Evolutionary conservation across 345 rosid species (phyloP), one percentile per base, ranked within the genome.

Genomic region (Murraya paniculata): DNA sequence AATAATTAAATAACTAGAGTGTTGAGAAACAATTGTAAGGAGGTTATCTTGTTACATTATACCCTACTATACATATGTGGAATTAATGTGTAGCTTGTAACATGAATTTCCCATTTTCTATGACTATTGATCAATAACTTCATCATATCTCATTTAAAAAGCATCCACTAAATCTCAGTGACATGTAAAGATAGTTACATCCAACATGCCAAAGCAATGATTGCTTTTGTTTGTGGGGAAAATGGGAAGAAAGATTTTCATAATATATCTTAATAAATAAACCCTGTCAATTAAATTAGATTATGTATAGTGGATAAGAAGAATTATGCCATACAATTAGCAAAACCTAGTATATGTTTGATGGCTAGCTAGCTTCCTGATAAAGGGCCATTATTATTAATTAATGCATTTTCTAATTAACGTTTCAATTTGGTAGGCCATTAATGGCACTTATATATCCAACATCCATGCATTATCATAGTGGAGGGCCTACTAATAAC

Each of bases 391-490:
- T 60, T 66, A 67, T 50, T 68, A 31, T 41, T 11, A 55, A 21
- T 50, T 14, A 9, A 45, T 18, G 55, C 2, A n/a, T 56, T 53
- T 27, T 25, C 50, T 41, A 2, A 13, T 10, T 70, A 35, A 27
- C 60, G 59, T 45, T 68, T 68, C 74, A 61, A 68, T 33, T 77
- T 66, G 80, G 78, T 81, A 30, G 83, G 80, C 70, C 83, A 81
- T 33, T 72, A 39, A 67, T 78, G 75, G 78, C 80, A 81, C 78
- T 77, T 53, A 72, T 18, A 50, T 4, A 50, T 61, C 66, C 59
- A 73, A 25, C 57, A 8, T 31, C 77, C 84, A 79, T 31, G 74
- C 84, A 79, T n/a, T 73, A 74, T 69, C 73, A 72, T 56, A 39
- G 81, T 77, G 84, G 78, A 68, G 48, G 61, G 30, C 80, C 57